Base-by-base conservation (phyloP, 305 asterid genomes). In the Salvia sclarea region DNA sequence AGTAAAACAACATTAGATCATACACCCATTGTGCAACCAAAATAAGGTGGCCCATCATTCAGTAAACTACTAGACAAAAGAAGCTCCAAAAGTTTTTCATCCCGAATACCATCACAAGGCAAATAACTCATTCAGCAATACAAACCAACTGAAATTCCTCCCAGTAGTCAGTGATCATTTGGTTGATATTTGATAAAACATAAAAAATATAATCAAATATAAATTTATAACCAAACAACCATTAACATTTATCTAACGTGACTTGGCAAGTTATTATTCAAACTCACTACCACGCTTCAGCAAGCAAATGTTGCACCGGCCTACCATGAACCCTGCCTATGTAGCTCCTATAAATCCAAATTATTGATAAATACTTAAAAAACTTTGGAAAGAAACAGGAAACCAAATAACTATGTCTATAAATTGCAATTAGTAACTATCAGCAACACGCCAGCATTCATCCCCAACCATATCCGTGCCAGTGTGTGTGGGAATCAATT, bases 31-130 rank as follows among this genome's bases (percentile, higher is more conserved):
- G 30, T 66, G 40, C 18, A 30, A 59, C 33, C 14, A 45, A 13
- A 4, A 68, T 14, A 7, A 31, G 55, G 28, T 44, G 31, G 44
- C 21, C 48, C 8, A 24, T 13, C 64, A 16, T 55, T 14, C 16
- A 62, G 28, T 13, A 25, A 68, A 77, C 20, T 64, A 24, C 25
- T 13, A 8, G 70, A 53, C 57, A 67, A 25, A 56, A 2, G 22
- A 30, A 68, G 49, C 49, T n/a, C 31, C n/a, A 31, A 4, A 33
- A 13, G 21, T 22, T 11, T 40, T 28, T 3, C 35, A 41, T 13
- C 1, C 35, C 21, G 13, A 33, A 68, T 31, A 47, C 38, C 18
- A 67, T 7, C 55, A 70, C n/a, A 60, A 50, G 17, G 56, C 13
- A 37, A 69, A 61, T 45, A 24, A 16, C 8, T 38, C 11, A 18